These are phyloP conservation scores for Fomitopsis schrenkii DNA, from an alignment of 1,284 basidiomycete species.

Conservation along the genomic window DNA sequence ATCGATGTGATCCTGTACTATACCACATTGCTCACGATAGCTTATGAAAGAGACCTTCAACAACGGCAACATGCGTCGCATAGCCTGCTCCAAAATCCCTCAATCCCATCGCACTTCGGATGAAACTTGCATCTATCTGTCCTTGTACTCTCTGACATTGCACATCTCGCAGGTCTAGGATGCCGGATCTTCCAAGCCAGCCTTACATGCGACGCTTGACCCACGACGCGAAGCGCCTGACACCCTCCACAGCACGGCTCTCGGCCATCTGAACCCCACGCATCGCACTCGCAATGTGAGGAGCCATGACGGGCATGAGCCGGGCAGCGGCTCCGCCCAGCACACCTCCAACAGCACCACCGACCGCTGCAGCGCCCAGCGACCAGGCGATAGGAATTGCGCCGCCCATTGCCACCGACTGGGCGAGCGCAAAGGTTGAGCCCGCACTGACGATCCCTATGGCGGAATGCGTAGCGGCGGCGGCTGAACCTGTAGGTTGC, in stretches of 20 bases:
- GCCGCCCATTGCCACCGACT: conserved; percentile 15
- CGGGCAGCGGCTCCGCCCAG: neutral
- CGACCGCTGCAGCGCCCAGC: neutral
- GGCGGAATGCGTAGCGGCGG: conserved; percentile 8
- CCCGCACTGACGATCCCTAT: conserved; percentile 15
- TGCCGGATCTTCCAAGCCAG: too few relatives aligned
- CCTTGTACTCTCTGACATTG: too few relatives aligned
- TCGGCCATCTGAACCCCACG: neutral
- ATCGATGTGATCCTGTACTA: too few relatives aligned
- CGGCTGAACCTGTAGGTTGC: conserved; percentile 6
- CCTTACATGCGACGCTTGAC: neutral
- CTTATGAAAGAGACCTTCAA: too few relatives aligned
- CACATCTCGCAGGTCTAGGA: too few relatives aligned
- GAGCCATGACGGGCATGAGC: neutral
- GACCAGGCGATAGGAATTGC: neutral
- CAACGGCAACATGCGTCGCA: too few relatives aligned
- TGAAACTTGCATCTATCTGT: too few relatives aligned
- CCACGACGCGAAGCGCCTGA: neutral
- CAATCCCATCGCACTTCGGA: too few relatives aligned
- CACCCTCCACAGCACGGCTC: neutral
- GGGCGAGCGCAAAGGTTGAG: conserved; percentile 10
- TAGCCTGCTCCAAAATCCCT: too few relatives aligned
- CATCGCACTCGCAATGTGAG: neutral
- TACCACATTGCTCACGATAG: too few relatives aligned
- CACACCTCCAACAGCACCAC: neutral